Conservation (phyloP, 139 green algal genomes). For the Trebouxia sp. region DNA sequence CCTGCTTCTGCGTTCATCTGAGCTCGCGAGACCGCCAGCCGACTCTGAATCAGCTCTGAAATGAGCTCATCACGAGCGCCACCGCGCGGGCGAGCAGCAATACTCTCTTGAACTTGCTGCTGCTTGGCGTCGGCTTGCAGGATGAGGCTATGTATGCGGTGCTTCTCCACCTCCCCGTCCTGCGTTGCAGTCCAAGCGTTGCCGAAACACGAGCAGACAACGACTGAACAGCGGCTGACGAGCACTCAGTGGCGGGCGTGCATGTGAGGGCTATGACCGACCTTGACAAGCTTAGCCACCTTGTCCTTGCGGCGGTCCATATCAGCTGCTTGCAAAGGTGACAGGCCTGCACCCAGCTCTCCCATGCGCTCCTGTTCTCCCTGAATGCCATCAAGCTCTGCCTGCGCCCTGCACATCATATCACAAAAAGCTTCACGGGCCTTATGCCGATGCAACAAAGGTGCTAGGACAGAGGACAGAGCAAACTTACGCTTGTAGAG, state of each 20-base stretch:
- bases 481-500: too few relatives aligned
- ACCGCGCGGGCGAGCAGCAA: background rate
- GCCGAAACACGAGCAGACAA: too few relatives aligned
- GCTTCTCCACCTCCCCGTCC: constrained; percentile 9
- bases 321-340: constrained; percentile 17
- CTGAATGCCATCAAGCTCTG: constrained; percentile 13
- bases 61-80: constrained; percentile 46
- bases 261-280: background rate
- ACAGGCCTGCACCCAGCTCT: background rate
- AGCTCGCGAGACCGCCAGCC: constrained; percentile 19
- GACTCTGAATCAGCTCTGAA: constrained; percentile 64
- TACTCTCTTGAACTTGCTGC: constrained; percentile 28
- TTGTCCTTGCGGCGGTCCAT: constrained; percentile 17
- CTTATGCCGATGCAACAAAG: too few relatives aligned
- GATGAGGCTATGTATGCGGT: constrained; percentile 55
- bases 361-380: background rate
- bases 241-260: too few relatives aligned
- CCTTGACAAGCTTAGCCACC: constrained; percentile 22
- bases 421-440: too few relatives aligned
- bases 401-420: constrained; percentile 18
- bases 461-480: too few relatives aligned
- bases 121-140: constrained; percentile 30
- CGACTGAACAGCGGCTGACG: too few relatives aligned
- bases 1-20: constrained; percentile 33
- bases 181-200: background rate